Conservation (phyloP, 2,329 filamentous ascomycete species). For the Cladophialophora immunda region DNA sequence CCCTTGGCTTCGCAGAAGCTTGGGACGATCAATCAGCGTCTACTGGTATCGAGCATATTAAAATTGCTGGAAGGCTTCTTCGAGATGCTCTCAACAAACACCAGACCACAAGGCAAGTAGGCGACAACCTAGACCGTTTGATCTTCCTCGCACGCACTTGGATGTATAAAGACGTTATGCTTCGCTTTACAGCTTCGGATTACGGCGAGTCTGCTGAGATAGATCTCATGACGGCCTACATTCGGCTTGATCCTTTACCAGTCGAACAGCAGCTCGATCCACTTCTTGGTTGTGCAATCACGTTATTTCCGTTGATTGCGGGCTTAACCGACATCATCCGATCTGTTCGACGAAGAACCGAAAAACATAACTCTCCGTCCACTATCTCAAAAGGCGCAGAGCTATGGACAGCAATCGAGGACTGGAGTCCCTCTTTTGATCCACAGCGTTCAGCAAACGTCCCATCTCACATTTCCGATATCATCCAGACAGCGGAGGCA, state of each 20-base stretch:
- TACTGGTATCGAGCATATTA: conserved; percentile 24
- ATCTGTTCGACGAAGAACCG: conserved; percentile 60
- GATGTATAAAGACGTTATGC: conserved; percentile 77
- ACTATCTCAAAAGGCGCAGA: conserved; percentile 69
- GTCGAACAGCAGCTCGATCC: conserved; percentile 65
- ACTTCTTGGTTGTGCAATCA: conserved; percentile 72
- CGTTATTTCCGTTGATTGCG: conserved; percentile 73
- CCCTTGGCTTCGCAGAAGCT: conserved; percentile 23
- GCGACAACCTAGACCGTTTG: conserved; percentile 14
- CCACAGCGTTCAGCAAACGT: conserved; percentile 70
- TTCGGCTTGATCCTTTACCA: conserved; percentile 42
- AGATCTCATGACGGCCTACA: conserved; percentile 52
- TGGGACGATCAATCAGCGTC: conserved; percentile 23
- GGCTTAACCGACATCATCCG: conserved; percentile 71
- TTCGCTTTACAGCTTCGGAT: conserved; percentile 70
- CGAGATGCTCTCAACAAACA: conserved; percentile 47
- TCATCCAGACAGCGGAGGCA: conserved; percentile 70
- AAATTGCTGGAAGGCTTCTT: conserved; percentile 11
- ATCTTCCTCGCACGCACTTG: conserved; percentile 74
- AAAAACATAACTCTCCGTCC: conserved; percentile 61
- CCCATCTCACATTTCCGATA: conserved; percentile 67
- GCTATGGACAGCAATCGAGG: conserved; percentile 66
- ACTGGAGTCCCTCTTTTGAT: conserved; percentile 62
- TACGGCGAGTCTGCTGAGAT: conserved; percentile 65
- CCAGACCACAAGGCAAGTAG: conserved; percentile 39